Evolutionary conservation across 108 stramenopile genomes (phyloP), one percentile per base, ranked within the genome.

Genomic region (Craspedostauros australis): DNA sequence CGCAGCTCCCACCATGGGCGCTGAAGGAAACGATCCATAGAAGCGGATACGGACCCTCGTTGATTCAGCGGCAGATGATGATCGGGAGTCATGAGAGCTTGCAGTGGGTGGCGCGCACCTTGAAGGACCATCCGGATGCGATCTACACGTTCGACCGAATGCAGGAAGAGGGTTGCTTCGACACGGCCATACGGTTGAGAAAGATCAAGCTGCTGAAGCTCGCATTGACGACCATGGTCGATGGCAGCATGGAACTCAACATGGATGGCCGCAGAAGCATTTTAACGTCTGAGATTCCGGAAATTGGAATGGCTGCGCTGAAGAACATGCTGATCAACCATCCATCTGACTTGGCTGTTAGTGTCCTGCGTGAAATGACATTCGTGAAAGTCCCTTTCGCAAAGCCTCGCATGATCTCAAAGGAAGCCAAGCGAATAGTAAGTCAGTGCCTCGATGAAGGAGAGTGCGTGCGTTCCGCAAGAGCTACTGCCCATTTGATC

Each of bases 381-480:
- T 70, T 70, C 31, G 26, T 70, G 8, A 70, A 70, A 30, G 68
- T 70, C 14, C 68, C 68, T 1, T 70, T 59, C 24, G 26, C 65
- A 7, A 39, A 28, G 15, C 45, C 57, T 19, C 46, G 46, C 25
- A 28, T 48, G 16, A 23, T 58, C 12, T 21, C 12, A 1, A 8
- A 39, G 5, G 11, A 23, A 19, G 50, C 28, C 14, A 43, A 22
- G 6, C 28, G 40, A 14, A 40, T 40, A 27, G 54, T 52, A 63
- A 46, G 52, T 39, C 1, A n/a, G n/a, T n/a, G n/a, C n/a, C n/a
- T n/a, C n/a, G n/a, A n/a, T n/a, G n/a, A n/a, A n/a, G n/a, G n/a
- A n/a, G n/a, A n/a, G n/a, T n/a, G n/a, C n/a, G n/a, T n/a, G n/a
- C n/a, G n/a, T n/a, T n/a, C n/a, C n/a, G n/a, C n/a, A n/a, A n/a